phyloP scores from a whole-genome alignment of 2,329 filamentous ascomycete genomes.

The Colletotrichum camelliae region DNA sequence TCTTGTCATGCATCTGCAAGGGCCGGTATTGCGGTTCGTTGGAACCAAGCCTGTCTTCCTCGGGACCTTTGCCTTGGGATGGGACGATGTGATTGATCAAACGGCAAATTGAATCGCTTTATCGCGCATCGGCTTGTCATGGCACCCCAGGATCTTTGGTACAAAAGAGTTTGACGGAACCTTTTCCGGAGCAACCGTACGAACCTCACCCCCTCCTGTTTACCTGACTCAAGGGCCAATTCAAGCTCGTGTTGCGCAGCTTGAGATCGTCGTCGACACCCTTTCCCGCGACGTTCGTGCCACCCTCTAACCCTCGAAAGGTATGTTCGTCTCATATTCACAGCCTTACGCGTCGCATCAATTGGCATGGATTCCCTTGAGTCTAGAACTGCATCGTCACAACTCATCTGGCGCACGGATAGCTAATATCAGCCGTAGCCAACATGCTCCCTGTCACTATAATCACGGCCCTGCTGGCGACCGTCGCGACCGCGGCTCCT shows the following conservation, averaged over 20 bases:
- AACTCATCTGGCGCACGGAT: not conserved
- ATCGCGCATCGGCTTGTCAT: not conserved
- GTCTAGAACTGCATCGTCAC: not conserved
- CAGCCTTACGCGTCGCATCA: not conserved
- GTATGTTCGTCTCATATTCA: not conserved
- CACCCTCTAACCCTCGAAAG: not conserved
- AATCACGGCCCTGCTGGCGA: not conserved
- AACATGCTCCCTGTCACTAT: not conserved
- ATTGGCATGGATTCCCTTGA: not conserved
- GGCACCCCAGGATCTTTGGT: not conserved
- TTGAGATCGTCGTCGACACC: not conserved
- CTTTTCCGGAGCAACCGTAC: not conserved
- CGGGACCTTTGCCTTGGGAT: not conserved
- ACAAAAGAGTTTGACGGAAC: slow-evolving; percentile 3
- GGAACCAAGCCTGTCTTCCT: not conserved
- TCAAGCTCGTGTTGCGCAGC: not conserved
- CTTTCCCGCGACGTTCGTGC: not conserved
- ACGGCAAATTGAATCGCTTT: not conserved
- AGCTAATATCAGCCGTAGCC: not conserved
- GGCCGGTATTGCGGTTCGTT: not conserved
- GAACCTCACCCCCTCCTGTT: not conserved
- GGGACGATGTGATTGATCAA: not conserved
- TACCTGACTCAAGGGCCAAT: not conserved
- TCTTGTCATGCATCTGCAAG: not conserved
- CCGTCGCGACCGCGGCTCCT: not conserved